Conservation (phyloP, 2,329 filamentous ascomycete species). For the Aspergillus niger region DNA sequence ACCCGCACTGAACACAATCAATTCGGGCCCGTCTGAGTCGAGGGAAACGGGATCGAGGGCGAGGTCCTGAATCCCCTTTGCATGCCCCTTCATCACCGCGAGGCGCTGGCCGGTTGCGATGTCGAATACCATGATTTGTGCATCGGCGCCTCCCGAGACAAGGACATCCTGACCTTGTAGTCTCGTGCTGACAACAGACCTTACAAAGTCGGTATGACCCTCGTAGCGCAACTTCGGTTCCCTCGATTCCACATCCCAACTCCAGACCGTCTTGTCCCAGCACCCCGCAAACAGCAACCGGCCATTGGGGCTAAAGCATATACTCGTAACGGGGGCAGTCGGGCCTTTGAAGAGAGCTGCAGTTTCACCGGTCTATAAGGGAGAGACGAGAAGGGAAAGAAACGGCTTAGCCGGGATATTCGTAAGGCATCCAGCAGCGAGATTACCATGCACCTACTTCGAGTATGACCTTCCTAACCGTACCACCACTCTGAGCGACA, state of each 20-base stretch:
- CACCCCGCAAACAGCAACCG: constrained; percentile 77
- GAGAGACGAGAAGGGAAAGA: constrained; percentile 10
- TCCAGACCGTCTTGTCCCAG: constrained; percentile 93
- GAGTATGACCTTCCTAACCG: constrained; percentile 70
- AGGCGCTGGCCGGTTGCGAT: constrained; percentile 66
- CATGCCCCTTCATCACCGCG: constrained; percentile 75
- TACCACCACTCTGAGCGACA: constrained; percentile 84
- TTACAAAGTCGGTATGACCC: constrained; percentile 90
- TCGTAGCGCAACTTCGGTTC: constrained; percentile 61
- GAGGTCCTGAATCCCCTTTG: constrained; percentile 77
- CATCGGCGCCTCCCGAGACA: constrained; percentile 75
- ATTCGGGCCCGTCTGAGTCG: constrained; percentile 37
- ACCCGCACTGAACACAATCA: constrained; percentile 74
- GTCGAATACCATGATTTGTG: constrained; percentile 84
- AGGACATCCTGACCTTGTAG: constrained; percentile 64
- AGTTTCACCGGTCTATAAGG: constrained; percentile 47
- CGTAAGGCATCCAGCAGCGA: constrained; percentile 11
- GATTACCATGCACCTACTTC: constrained; percentile 63
- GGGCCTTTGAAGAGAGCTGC: constrained; percentile 68
- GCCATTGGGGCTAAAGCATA: constrained; percentile 63
- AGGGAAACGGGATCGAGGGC: constrained; percentile 69
- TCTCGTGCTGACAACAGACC: constrained; percentile 67
- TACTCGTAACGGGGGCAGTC: constrained; percentile 74
- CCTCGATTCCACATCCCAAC: constrained; percentile 69
- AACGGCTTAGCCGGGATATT: constrained; percentile 16